Conservation (phyloP, 352 stramenopile genomes). For the Aphanomyces cochlioides region DNA sequence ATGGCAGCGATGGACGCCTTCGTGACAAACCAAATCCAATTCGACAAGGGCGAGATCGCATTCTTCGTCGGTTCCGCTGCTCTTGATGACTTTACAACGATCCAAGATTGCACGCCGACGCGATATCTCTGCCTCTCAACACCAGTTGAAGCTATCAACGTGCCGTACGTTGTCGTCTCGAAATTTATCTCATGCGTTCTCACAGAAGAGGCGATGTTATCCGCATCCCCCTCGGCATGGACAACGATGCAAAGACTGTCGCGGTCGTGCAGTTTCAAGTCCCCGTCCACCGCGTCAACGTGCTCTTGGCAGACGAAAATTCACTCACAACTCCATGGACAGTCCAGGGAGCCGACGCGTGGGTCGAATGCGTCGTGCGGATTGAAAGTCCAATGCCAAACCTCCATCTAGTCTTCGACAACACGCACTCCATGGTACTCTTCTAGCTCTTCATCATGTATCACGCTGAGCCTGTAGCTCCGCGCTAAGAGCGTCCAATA, state of each 20-base stretch:
- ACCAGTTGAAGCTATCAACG: background rate
- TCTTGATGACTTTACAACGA: constrained; percentile 5
- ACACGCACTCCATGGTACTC: constrained; percentile 56
- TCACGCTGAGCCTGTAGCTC: background rate
- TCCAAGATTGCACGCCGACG: constrained; percentile 18
- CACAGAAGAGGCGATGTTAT: background rate
- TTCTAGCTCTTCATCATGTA: too few species aligned
- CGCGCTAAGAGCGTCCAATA: constrained; percentile 54
- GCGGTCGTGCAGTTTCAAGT: constrained; percentile 7
- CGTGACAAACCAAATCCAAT: background rate
- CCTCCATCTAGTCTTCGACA: constrained; percentile 53
- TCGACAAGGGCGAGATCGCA: background rate
- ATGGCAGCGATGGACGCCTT: background rate
- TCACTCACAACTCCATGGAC: background rate
- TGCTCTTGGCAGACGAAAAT: background rate
- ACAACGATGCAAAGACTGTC: background rate
- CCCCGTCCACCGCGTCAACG: background rate
- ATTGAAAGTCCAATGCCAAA: constrained; percentile 29
- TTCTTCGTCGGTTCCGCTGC: constrained; percentile 1
- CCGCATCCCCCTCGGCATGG: background rate
- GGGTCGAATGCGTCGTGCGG: constrained; percentile 49
- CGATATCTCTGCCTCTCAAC: background rate
- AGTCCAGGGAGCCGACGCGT: constrained; percentile 44
- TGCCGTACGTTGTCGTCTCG: background rate
- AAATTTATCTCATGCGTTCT: background rate